A percentile compares a stretch with the other conserved stretches of the same genome.
Evolutionary conservation across 306 rosid genomes (phyloP).

Genomic region (Abrus pulchellus): DNA sequence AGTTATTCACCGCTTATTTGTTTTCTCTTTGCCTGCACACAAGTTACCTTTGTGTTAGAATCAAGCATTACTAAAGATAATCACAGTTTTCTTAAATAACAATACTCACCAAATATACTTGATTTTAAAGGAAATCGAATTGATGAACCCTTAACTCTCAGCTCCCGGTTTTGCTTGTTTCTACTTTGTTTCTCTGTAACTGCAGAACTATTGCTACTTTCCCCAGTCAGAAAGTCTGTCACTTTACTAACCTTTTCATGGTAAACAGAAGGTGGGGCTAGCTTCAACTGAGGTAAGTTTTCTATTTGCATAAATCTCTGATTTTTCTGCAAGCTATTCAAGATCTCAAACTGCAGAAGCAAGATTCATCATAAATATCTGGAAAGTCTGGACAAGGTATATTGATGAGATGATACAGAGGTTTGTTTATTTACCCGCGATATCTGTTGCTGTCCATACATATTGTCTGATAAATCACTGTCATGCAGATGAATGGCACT

Average conservation of each 20-base stretch:
- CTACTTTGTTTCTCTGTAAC: constrained; percentile 60
- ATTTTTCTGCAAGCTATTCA: constrained; percentile 76
- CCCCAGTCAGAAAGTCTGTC: constrained; percentile 63
- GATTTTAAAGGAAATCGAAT: constrained; percentile 82
- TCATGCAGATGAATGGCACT: constrained; percentile 67
- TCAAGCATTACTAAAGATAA: constrained; percentile 25
- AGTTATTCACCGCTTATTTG: constrained; percentile 61
- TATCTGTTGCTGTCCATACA: constrained; percentile 72
- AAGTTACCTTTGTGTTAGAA: constrained; percentile 47
- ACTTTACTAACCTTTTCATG: constrained; percentile 89
- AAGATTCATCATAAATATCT: constrained; percentile 40
- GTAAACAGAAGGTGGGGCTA: constrained; percentile 92
- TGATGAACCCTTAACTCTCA: constrained; percentile 82
- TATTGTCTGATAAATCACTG: constrained; percentile 63
- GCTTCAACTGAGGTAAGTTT: constrained; percentile 82
- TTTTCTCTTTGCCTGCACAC: constrained; percentile 75
- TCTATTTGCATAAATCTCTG: constrained; percentile 84
- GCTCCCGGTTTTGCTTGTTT: constrained; percentile 70
- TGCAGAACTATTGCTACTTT: constrained; percentile 64
- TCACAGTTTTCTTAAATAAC: constrained; percentile 23
- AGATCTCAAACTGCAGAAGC: constrained; percentile 88
- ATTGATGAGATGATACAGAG: constrained; percentile 9
- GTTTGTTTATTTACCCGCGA: constrained; percentile 71
- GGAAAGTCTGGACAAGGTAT: constrained; percentile 34
- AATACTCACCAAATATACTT: constrained; percentile 75